phyloP scores from a whole-genome alignment of 164 flowering plant species.

The Dillenia turbinata region DNA sequence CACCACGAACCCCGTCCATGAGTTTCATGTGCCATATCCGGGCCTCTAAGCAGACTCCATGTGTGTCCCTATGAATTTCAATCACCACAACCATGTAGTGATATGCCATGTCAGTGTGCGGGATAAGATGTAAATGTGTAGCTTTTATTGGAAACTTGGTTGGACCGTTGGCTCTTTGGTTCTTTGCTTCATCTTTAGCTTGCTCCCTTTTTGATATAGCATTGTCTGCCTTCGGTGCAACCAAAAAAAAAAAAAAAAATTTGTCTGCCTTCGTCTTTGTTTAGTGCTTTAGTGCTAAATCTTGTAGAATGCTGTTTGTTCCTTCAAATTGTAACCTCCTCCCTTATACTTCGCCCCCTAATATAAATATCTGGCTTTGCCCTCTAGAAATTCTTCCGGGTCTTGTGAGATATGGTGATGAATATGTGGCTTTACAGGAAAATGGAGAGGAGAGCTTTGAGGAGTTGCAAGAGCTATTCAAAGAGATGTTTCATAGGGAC shows the following conservation, averaged over 20 bases:
- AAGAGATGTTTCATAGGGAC: constrained; percentile 64
- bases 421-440: constrained; percentile 37
- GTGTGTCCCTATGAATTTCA: background rate
- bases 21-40: no score
- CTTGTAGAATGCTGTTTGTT: no score
- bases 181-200: no score
- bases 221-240: no score
- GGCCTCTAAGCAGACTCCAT: no score
- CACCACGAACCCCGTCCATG: no score
- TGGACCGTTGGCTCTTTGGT: background rate
- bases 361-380: background rate
- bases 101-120: background rate
- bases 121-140: no score
- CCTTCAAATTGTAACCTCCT: no score
- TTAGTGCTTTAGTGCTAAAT: no score
- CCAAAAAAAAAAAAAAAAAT: no score
- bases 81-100: background rate
- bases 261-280: no score
- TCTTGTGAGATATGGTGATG: constrained; percentile 3
- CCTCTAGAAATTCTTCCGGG: background rate
- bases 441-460: constrained; percentile 61
- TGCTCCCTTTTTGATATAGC: no score
- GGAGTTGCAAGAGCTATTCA: constrained; percentile 62
- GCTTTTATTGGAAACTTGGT: background rate
- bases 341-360: background rate